Evolutionary conservation across 345 rosid species (phyloP).

Genomic region (Hypericum androsaemum): DNA sequence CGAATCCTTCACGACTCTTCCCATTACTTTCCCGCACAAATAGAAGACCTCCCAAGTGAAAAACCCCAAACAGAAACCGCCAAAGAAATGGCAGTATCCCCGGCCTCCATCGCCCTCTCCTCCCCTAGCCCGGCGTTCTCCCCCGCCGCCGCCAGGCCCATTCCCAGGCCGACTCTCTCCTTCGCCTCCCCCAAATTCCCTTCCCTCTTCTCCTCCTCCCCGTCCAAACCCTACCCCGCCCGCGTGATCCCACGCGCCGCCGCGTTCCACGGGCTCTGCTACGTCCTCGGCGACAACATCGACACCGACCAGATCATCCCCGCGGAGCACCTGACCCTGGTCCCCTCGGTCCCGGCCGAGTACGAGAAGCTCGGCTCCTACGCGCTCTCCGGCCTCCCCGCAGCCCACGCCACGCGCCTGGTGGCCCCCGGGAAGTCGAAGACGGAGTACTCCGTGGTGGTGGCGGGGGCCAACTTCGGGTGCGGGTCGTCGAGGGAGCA

Average conservation of each 20-base stretch:
- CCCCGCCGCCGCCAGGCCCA: neutral
- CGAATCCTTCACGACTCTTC: too few relatives aligned
- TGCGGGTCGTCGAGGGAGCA: slow-evolving; percentile 95
- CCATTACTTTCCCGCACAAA: too few relatives aligned
- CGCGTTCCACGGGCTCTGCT: slow-evolving; percentile 74
- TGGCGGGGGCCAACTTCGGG: slow-evolving; percentile 85
- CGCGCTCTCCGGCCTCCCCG: slow-evolving; percentile 74
- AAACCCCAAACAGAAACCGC: too few relatives aligned
- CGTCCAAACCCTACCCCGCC: slow-evolving; percentile 16
- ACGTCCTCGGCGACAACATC: slow-evolving; percentile 86
- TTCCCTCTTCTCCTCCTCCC: slow-evolving; percentile 12
- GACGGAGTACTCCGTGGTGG: slow-evolving; percentile 54
- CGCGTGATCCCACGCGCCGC: slow-evolving; percentile 12
- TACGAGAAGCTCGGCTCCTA: slow-evolving; percentile 80
- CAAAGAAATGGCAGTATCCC: too few relatives aligned
- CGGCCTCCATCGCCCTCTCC: slow-evolving; percentile 6
- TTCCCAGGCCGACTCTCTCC: neutral
- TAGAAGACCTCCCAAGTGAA: too few relatives aligned
- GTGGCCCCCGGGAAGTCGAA: slow-evolving; percentile 44
- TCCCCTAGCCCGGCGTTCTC: neutral
- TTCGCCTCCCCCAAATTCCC: slow-evolving; percentile 16
- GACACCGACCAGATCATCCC: slow-evolving; percentile 97
- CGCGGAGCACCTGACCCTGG: slow-evolving; percentile 75
- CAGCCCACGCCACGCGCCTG: slow-evolving; percentile 51
- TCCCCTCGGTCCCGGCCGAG: slow-evolving; percentile 77